Evolutionary conservation across 2,329 filamentous ascomycete species (phyloP).

Genomic region (Zymoseptoria crescenta): DNA sequence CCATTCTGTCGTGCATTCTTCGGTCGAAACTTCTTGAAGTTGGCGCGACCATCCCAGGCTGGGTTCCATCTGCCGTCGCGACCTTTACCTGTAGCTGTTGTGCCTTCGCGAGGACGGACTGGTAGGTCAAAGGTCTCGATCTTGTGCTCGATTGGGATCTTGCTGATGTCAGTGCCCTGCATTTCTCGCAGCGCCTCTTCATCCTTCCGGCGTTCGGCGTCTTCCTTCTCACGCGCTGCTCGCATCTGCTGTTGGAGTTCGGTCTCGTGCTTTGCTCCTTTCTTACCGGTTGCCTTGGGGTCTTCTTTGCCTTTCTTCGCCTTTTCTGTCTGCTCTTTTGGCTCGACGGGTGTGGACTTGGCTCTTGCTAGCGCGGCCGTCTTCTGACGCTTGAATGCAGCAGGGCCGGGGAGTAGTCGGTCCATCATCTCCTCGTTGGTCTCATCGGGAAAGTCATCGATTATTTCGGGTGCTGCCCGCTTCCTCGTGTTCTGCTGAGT

Average conservation of each 20-base stretch:
- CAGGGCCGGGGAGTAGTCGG: constrained; percentile 65
- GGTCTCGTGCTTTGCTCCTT: constrained; percentile 49
- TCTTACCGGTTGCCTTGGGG: constrained; percentile 38
- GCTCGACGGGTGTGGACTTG: background rate
- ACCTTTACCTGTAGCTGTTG: constrained; percentile 30
- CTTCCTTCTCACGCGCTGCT: constrained; percentile 44
- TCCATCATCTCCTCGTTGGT: constrained; percentile 52
- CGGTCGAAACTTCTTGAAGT: constrained; percentile 82
- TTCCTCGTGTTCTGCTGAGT: constrained; percentile 21
- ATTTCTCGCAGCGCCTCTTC: constrained; percentile 54
- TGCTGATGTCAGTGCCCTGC: constrained; percentile 60
- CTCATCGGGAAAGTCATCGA: constrained; percentile 14
- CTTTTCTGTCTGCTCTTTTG: constrained; percentile 10
- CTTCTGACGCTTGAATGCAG: constrained; percentile 70
- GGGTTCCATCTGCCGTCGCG: constrained; percentile 67
- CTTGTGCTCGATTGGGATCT: constrained; percentile 65
- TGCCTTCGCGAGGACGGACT: constrained; percentile 24
- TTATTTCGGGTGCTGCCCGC: constrained; percentile 20
- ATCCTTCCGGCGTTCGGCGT: constrained; percentile 51
- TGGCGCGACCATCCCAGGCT: constrained; percentile 86
- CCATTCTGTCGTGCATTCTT: constrained; percentile 34
- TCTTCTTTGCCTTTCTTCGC: constrained; percentile 16
- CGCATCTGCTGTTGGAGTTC: constrained; percentile 61
- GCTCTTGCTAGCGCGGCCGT: constrained; percentile 45
- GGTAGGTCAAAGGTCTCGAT: constrained; percentile 63